These are phyloP conservation scores for Calonectria ilicicola DNA, from an alignment of 2,329 filamentous ascomycete species.

Conservation along the genomic window DNA sequence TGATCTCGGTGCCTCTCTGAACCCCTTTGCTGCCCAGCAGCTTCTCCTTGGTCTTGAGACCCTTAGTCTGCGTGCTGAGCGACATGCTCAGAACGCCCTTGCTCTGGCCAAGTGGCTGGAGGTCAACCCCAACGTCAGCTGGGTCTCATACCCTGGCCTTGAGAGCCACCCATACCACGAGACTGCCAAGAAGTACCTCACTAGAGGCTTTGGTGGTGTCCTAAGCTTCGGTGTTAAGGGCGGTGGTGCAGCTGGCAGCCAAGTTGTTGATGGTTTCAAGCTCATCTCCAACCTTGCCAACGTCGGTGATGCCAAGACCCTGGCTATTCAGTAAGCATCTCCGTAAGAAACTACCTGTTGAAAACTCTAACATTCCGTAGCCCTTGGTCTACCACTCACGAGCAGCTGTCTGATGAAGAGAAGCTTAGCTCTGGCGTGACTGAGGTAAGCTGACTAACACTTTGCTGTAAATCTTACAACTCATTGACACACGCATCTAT, in stretches of 20 bases:
- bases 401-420: conserved; percentile 89
- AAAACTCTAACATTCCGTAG: conserved; percentile 34
- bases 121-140: conserved; percentile 84
- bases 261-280: conserved; percentile 94
- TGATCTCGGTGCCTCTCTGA: conserved; percentile 85
- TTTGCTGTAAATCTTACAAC: not conserved
- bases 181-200: conserved; percentile 87
- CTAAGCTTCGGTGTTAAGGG: conserved; percentile 95
- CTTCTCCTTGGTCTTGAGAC: conserved; percentile 92
- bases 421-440: conserved; percentile 85
- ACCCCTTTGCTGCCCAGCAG: conserved; percentile 94
- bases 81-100: conserved; percentile 87
- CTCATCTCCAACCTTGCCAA: conserved; percentile 96
- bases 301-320: conserved; percentile 93
- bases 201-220: conserved; percentile 88
- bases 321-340: conserved; percentile 79
- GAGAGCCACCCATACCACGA: conserved; percentile 84
- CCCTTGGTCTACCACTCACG: conserved; percentile 94
- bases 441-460: conserved; percentile 60
- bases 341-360: not conserved
- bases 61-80: conserved; percentile 84
- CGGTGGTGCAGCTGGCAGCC: conserved; percentile 82
- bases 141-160: conserved; percentile 95
- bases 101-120: conserved; percentile 86
- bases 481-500: not conserved